A percentile compares a stretch with the other conserved stretches of the same genome.
Conservation (phyloP, 2,329 filamentous ascomycete species). For the Phialophora macrospora region DNA sequence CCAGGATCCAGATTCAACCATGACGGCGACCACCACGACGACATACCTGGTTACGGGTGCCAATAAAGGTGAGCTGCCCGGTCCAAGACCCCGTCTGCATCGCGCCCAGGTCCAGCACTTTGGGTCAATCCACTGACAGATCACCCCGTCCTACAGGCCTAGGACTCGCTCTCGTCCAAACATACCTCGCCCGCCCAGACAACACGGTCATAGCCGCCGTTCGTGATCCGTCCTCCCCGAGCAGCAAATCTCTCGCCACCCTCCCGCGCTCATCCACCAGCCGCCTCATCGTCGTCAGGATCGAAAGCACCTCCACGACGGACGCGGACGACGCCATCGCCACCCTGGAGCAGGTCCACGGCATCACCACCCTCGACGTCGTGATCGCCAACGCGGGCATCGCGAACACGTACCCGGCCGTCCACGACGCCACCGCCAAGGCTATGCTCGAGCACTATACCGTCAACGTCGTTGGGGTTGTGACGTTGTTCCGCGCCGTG, state of each 20-base stretch:
- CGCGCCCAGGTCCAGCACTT: too few species aligned
- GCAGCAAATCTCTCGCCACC: slow-evolving; percentile 38
- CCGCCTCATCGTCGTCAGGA: slow-evolving; percentile 47
- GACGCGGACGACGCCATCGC: slow-evolving; percentile 43
- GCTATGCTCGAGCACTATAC: slow-evolving; percentile 46
- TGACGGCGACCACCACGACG: neutral
- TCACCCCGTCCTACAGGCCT: slow-evolving; percentile 11
- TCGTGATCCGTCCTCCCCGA: slow-evolving; percentile 11
- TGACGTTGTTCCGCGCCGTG: slow-evolving; percentile 54
- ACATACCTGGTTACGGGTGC: slow-evolving; percentile 25
- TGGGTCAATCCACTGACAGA: neutral
- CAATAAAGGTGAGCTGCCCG: slow-evolving; percentile 8
- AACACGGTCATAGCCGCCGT: slow-evolving; percentile 26
- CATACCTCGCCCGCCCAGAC: slow-evolving; percentile 17
- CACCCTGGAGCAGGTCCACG: slow-evolving; percentile 38
- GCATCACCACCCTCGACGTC: slow-evolving; percentile 52
- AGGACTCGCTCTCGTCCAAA: slow-evolving; percentile 17
- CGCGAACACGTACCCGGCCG: slow-evolving; percentile 41
- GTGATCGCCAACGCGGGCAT: slow-evolving; percentile 59
- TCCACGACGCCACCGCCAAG: slow-evolving; percentile 44
- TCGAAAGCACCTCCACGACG: slow-evolving; percentile 46
- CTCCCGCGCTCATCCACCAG: slow-evolving; percentile 45
- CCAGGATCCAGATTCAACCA: neutral
- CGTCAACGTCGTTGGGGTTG: slow-evolving; percentile 47
- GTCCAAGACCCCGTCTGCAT: neutral